Base-by-base conservation (phyloP, 345 rosid species). In the Syzygium oleosum region DNA sequence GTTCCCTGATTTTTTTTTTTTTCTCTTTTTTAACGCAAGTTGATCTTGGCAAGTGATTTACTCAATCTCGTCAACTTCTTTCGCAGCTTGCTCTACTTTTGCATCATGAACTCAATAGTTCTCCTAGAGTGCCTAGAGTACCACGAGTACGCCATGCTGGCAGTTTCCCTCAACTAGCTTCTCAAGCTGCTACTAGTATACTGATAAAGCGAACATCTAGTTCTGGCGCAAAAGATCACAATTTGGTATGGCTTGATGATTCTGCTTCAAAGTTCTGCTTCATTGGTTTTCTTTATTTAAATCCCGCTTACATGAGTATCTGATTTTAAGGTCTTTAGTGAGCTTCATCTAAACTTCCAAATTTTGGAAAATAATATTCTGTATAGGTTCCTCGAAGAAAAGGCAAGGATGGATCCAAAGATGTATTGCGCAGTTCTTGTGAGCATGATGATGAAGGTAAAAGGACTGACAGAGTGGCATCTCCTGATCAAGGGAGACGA, bases 51-150 rank as follows among this genome's bases (percentile, higher is more conserved):
- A 68, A 68, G 46, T 68, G 79, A 38, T 73, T 73, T 0, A 73
- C 80, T 34, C 27, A 38, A 73, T 73, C 43, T 73, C 25, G 43
- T 1, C 14, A 73, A 73, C 83, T 73, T 90, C 88, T 88, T 46
- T 87, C 27, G 38, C 94, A 98, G 99, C 98, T 98, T 86, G 99
- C 99, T 43, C 91, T 98, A 89, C 97, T 96, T 94, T 88, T 98
- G 92, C 99, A 98, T 92, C 98, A 98, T 92, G 98, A 98, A 89
- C 99, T 98, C 91, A 97, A 98, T 85, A 97, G 99, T 90, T 97
- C 99, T 90, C 99, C 98, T 79, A 94, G 99, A 89, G 99, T 98
- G 79, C 98, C 98, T 88, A 98, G 99, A 86, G 99, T 98, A 65
- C 99, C 99, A 17, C 97, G 98, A 78, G 94, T 96, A 87, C 97